phyloP scores from a whole-genome alignment of 768 basidiomycete species.

The Exsudoporus frostii region DNA sequence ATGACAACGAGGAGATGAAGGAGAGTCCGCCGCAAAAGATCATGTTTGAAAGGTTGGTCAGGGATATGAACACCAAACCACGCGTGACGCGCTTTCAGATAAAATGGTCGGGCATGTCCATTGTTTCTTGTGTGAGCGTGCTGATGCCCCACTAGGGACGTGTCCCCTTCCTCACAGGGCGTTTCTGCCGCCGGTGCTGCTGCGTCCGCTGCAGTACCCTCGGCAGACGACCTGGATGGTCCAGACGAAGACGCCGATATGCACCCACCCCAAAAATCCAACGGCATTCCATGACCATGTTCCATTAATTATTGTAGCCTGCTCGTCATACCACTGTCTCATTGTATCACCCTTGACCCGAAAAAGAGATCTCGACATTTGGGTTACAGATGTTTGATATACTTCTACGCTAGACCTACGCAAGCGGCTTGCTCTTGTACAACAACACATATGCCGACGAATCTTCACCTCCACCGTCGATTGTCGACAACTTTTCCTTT shows the following conservation, averaged over 20 bases:
- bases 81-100: slow-evolving; percentile 92
- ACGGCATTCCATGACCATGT: slow-evolving; percentile 22
- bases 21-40: slow-evolving; percentile 65
- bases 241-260: slow-evolving; percentile 30
- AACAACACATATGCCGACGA: slow-evolving; percentile 86
- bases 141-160: slow-evolving; percentile 49
- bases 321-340: slow-evolving; percentile 15
- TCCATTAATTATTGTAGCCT: background rate
- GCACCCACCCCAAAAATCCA: slow-evolving; percentile 18
- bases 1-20: slow-evolving; percentile 92
- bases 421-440: slow-evolving; percentile 65
- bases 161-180: slow-evolving; percentile 47
- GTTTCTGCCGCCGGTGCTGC: slow-evolving; percentile 56
- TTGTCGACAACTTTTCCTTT: slow-evolving; percentile 73
- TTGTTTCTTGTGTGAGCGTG: background rate
- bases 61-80: slow-evolving; percentile 89
- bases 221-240: slow-evolving; percentile 62
- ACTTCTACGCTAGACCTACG: slow-evolving; percentile 17
- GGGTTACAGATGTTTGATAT: slow-evolving; percentile 18
- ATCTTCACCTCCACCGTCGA: slow-evolving; percentile 93
- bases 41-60: slow-evolving; percentile 72
- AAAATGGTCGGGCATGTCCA: slow-evolving; percentile 57
- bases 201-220: slow-evolving; percentile 70
- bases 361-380: slow-evolving; percentile 6
- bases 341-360: background rate